Conservation (phyloP, 768 basidiomycete genomes). For the Lepiota venenata region DNA sequence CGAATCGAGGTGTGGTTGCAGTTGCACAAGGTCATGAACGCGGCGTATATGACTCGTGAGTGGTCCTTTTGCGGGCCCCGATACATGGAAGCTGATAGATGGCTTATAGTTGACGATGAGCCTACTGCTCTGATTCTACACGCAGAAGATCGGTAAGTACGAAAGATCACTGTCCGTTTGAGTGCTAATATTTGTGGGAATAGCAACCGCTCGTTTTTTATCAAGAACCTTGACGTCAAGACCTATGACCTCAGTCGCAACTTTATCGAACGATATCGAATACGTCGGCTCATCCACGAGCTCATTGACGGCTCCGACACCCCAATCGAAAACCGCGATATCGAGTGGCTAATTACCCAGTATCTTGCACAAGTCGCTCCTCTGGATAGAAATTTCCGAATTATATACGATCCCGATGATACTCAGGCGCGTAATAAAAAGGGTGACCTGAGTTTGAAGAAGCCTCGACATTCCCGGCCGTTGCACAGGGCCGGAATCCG, state of each 20-base stretch:
- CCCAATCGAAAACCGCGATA: slow-evolving; percentile 34
- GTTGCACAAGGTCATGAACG: slow-evolving; percentile 36
- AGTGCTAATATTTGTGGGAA: neutral
- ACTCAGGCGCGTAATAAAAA: neutral
- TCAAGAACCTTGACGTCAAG: slow-evolving; percentile 42
- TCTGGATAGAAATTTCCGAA: slow-evolving; percentile 23
- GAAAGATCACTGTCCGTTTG: neutral
- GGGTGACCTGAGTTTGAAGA: slow-evolving; percentile 22
- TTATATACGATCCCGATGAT: slow-evolving; percentile 28
- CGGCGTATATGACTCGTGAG: slow-evolving; percentile 38
- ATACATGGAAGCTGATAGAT: neutral
- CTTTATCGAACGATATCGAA: slow-evolving; percentile 51
- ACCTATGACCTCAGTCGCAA: slow-evolving; percentile 40
- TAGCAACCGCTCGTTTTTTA: slow-evolving; percentile 41
- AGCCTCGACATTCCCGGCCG: slow-evolving; percentile 40
- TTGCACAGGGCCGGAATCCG: slow-evolving; percentile 50
- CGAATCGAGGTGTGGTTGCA: slow-evolving; percentile 39
- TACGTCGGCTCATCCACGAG: slow-evolving; percentile 42
- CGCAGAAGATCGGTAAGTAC: slow-evolving; percentile 19
- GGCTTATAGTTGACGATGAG: slow-evolving; percentile 12
- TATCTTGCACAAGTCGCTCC: slow-evolving; percentile 31
- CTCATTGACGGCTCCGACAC: slow-evolving; percentile 36
- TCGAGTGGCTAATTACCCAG: slow-evolving; percentile 45
- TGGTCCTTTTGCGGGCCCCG: neutral
- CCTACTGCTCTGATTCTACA: slow-evolving; percentile 7